phyloP scores from a whole-genome alignment of 1,284 basidiomycete genomes.

The Ceratobasidium sp. region DNA sequence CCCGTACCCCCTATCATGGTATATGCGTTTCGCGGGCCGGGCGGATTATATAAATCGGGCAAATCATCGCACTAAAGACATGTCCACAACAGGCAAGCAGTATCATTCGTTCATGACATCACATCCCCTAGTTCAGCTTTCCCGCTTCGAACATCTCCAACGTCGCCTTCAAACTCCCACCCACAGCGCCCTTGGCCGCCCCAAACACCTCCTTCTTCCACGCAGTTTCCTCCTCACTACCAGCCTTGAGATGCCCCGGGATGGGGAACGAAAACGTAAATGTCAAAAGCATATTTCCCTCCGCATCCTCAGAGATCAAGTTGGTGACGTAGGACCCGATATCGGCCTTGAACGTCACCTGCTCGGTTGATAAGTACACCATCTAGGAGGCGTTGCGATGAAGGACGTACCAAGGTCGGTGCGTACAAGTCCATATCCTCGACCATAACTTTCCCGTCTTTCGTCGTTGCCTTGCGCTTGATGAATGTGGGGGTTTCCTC shows the following conservation, averaged over 20 bases:
- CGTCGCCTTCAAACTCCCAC: slow-evolving; percentile 17
- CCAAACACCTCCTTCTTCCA: slow-evolving; percentile 12
- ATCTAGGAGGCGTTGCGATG: neutral
- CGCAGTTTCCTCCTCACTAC: neutral
- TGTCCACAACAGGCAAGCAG: neutral
- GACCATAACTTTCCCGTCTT: neutral
- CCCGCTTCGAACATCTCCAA: slow-evolving; percentile 39
- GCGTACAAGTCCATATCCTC: slow-evolving; percentile 35
- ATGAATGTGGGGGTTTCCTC: slow-evolving; percentile 25
- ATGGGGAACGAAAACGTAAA: slow-evolving; percentile 31
- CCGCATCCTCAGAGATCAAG: slow-evolving; percentile 12
- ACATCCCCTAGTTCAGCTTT: slow-evolving; percentile 27
- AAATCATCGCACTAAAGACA: too few relatives aligned
- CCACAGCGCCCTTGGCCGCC: neutral
- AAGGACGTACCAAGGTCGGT: slow-evolving; percentile 19
- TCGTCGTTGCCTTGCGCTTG: slow-evolving; percentile 37
- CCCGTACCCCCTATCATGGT: neutral
- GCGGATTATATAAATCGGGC: neutral
- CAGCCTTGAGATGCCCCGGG: neutral
- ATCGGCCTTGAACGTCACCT: slow-evolving; percentile 32
- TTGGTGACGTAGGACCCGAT: slow-evolving; percentile 25
- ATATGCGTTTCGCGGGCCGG: neutral
- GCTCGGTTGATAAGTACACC: neutral
- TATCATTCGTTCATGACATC: slow-evolving; percentile 5
- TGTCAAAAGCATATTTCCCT: slow-evolving; percentile 8